A percentile compares a stretch with the other conserved stretches of the same genome.
These are phyloP conservation scores for Lactifluus piperatus DNA, from an alignment of 768 basidiomycete species.

Conservation along the genomic window DNA sequence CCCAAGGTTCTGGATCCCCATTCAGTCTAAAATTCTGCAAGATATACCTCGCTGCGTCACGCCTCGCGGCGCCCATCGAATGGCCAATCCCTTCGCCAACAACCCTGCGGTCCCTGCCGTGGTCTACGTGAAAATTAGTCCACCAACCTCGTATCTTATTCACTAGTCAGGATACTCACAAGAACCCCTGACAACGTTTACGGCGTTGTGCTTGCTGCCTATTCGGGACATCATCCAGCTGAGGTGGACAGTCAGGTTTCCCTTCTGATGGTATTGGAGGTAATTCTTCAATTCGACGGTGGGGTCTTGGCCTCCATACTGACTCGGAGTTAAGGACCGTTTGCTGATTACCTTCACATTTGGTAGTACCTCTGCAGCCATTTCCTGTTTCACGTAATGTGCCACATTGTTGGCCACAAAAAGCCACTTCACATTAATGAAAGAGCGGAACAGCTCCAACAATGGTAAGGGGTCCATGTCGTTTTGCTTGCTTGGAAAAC, in stretches of 20 bases:
- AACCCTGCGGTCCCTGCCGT: no score
- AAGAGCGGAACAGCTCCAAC: no score
- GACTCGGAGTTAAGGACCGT: no score
- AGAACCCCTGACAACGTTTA: neutral
- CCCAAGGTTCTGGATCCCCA: no score
- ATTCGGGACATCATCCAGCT: neutral
- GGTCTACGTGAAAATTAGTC: neutral
- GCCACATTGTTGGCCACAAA: no score
- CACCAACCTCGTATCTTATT: neutral
- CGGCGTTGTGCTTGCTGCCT: neutral
- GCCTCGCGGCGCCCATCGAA: neutral
- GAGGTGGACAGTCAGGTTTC: neutral
- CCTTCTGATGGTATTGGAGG: neutral
- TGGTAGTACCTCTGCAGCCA: no score
- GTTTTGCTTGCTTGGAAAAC: no score
- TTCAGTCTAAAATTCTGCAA: neutral
- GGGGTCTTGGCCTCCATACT: neutral
- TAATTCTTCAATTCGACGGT: neutral
- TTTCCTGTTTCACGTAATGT: no score
- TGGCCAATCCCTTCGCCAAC: neutral
- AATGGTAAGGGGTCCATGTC: no score
- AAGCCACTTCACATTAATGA: no score
- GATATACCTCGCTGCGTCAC: neutral
- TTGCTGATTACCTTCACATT: no score
- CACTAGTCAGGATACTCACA: neutral